Conservation (phyloP, 306 rosid genomes). For the Sophora flavescens region DNA sequence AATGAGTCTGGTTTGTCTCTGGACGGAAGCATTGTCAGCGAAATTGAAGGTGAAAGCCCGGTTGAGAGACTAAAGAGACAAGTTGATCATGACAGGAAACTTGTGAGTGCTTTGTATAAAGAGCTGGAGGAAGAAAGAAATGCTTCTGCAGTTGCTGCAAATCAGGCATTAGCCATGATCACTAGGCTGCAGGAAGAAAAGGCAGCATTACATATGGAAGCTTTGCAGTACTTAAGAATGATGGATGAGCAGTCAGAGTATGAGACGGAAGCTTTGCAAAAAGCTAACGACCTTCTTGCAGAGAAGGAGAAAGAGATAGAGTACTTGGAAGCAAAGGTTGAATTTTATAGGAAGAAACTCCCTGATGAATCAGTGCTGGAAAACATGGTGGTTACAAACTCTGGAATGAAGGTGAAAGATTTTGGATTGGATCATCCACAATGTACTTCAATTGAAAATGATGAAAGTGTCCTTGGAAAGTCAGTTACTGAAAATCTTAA, state of each 20-base stretch:
- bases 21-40: conserved; percentile 80
- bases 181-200: conserved; percentile 91
- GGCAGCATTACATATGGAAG: conserved; percentile 87
- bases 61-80: conserved; percentile 78
- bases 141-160: conserved; percentile 81
- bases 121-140: conserved; percentile 95
- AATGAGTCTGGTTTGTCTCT: conserved; percentile 89
- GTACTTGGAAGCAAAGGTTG: conserved; percentile 73
- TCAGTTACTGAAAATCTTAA: conserved; percentile 45
- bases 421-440: conserved; percentile 71
- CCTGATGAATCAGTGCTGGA: conserved; percentile 59
- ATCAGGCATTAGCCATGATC: conserved; percentile 93
- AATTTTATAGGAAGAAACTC: conserved; percentile 59
- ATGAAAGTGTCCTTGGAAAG: conserved; percentile 45
- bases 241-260: conserved; percentile 88
- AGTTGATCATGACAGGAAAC: conserved; percentile 85
- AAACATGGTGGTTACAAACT: conserved; percentile 47
- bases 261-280: conserved; percentile 74
- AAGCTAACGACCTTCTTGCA: conserved; percentile 66
- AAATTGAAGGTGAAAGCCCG: conserved; percentile 63
- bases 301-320: conserved; percentile 81
- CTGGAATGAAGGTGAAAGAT: conserved; percentile 76
- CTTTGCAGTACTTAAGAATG: conserved; percentile 78
- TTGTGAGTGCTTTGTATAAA: conserved; percentile 69
- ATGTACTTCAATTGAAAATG: conserved; percentile 43